A percentile compares a stretch with the other conserved stretches of the same genome.
Evolutionary conservation across 257 asterid genomes (phyloP).

Genomic region (Solanum okadae): DNA sequence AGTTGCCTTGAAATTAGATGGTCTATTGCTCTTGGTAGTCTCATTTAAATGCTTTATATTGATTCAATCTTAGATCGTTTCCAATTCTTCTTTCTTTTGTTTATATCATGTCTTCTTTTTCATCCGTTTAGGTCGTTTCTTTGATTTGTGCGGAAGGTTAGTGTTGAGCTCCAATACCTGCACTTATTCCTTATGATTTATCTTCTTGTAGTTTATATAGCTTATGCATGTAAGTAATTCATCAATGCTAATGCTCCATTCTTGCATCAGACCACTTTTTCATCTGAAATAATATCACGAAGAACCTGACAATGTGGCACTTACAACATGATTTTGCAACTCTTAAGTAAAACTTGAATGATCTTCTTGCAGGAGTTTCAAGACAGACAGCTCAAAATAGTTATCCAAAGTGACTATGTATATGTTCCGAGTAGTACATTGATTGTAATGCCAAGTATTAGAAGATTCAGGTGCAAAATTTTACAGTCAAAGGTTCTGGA

Average conservation of each 20-base stretch:
- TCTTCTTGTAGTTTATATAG: background rate
- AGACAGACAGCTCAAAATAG: background rate
- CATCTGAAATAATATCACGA: background rate
- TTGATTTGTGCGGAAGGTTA: background rate
- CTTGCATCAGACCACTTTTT: background rate
- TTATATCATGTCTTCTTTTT: background rate
- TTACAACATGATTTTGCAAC: background rate
- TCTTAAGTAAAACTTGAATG: background rate
- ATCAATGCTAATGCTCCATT: background rate
- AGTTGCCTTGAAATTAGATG: background rate
- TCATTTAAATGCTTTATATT: background rate
- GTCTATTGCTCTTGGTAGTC: background rate
- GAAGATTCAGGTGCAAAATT: background rate
- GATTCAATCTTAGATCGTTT: background rate
- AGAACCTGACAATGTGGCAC: background rate
- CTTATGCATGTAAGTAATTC: background rate
- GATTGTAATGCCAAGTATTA: background rate
- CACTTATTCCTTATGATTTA: background rate
- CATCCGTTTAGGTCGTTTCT: background rate
- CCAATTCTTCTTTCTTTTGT: background rate
- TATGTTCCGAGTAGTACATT: background rate
- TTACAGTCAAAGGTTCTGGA: conserved; percentile 5
- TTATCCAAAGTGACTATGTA: background rate
- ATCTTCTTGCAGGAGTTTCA: background rate
- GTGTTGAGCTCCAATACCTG: background rate